Conservation (phyloP, 2,329 filamentous ascomycete genomes). For the Pseudocercospora fijiensis region DNA sequence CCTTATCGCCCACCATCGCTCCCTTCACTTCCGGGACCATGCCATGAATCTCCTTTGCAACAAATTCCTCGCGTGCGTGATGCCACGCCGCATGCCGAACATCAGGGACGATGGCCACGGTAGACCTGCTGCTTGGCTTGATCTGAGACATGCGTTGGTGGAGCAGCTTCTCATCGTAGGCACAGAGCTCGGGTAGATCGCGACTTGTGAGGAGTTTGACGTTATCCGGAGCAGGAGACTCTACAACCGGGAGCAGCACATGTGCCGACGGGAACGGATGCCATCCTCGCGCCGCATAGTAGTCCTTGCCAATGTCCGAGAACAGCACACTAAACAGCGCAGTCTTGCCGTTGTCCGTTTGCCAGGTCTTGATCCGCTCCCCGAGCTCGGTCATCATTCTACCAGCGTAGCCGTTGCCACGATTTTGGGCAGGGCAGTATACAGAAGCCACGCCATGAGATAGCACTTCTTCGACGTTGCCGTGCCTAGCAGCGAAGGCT, state of each 20-base stretch:
- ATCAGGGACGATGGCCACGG: conserved; percentile 67
- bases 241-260: conserved; percentile 58
- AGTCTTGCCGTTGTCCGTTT: conserved; percentile 46
- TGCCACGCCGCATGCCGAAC: conserved; percentile 71
- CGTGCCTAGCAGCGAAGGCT: conserved; percentile 46
- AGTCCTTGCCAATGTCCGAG: conserved; percentile 81
- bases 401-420: conserved; percentile 73
- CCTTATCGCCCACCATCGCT: conserved; percentile 58
- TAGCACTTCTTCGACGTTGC: conserved; percentile 55
- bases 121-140: conserved; percentile 24
- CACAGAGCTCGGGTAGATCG: conserved; percentile 62
- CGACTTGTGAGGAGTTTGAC: conserved; percentile 53
- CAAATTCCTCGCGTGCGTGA: conserved; percentile 76
- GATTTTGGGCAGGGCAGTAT: conserved; percentile 65
- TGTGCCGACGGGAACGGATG: conserved; percentile 70
- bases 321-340: conserved; percentile 74
- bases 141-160: conserved; percentile 50
- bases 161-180: conserved; percentile 63
- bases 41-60: conserved; percentile 63
- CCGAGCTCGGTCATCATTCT: conserved; percentile 71
- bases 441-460: conserved; percentile 77
- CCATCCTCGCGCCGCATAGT: conserved; percentile 79
- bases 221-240: conserved; percentile 15
- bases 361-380: conserved; percentile 53
- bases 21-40: conserved; percentile 64